A percentile compares a stretch with the other conserved stretches of the same genome.
Conservation (phyloP, 1,284 basidiomycete species). For the Cryptococcus jaspeensis region DNA sequence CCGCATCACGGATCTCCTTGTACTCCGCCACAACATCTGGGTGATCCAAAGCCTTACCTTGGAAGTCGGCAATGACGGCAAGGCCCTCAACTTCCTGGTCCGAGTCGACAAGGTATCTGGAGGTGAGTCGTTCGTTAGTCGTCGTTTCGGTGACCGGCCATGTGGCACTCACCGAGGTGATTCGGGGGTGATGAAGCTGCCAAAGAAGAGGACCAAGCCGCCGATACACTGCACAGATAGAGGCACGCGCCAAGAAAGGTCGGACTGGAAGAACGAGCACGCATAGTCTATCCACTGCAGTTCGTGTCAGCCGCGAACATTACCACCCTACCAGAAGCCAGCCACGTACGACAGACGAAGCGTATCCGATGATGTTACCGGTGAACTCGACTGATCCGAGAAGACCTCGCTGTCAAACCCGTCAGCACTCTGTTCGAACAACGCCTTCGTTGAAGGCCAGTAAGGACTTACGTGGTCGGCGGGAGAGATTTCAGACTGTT, state of each 20-base stretch:
- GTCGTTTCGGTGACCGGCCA: background rate
- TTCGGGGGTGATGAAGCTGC: constrained; percentile 86
- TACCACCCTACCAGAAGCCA: background rate
- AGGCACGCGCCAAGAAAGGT: constrained; percentile 79
- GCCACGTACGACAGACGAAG: constrained; percentile 79
- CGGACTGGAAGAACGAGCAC: constrained; percentile 79
- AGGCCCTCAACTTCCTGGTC: constrained; percentile 83
- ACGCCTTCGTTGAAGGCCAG: background rate
- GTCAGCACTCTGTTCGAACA: background rate
- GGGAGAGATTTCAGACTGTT: constrained; percentile 86
- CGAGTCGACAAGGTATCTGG: constrained; percentile 86
- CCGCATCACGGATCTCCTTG: constrained; percentile 87
- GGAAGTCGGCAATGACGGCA: constrained; percentile 83
- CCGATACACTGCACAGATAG: constrained; percentile 86
- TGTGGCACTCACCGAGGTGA: constrained; percentile 67
- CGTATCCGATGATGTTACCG: constrained; percentile 88
- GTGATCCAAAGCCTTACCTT: constrained; percentile 78
- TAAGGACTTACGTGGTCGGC: constrained; percentile 72
- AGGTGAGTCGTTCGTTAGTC: background rate
- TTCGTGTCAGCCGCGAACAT: background rate
- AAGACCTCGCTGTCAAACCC: constrained; percentile 67
- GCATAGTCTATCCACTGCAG: constrained; percentile 90
- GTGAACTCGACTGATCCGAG: constrained; percentile 98
- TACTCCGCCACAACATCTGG: constrained; percentile 77
- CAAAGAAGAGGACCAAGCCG: constrained; percentile 74